Evolutionary conservation across 169 alveolate genomes (phyloP).

Genomic region (Theileria sp.): DNA sequence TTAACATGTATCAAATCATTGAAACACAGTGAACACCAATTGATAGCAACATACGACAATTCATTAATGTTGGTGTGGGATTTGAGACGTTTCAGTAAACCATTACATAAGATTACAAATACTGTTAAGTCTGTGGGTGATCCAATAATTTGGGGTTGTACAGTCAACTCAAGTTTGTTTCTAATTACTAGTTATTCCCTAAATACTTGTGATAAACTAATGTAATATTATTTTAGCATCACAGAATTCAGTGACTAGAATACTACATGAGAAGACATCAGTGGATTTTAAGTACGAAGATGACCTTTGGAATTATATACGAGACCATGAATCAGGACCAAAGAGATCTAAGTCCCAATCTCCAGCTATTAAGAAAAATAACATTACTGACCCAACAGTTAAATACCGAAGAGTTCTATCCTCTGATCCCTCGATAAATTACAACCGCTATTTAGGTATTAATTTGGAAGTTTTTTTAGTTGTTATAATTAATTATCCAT

Average conservation of each 20-base stretch:
- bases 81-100: constrained; percentile 43
- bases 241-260: constrained; percentile 2
- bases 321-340: background rate
- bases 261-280: background rate
- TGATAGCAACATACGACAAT: constrained; percentile 41
- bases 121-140: background rate
- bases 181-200: background rate
- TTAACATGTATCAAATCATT: constrained; percentile 32
- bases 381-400: background rate
- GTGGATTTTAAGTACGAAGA: constrained; percentile 51
- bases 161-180: constrained; percentile 18
- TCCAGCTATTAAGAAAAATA: background rate
- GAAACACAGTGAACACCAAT: constrained; percentile 16
- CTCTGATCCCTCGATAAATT: background rate
- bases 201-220: background rate
- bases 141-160: constrained; percentile 42
- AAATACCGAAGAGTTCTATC: background rate
- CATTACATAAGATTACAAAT: constrained; percentile 16
- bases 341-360: background rate
- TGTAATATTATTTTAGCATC: background rate
- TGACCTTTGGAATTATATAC: constrained; percentile 54
- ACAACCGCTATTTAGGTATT: background rate
- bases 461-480: background rate
- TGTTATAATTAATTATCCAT: background rate
- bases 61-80: constrained; percentile 45